Base-by-base conservation (phyloP, 78 protist genomes). In the Dictyostelium purpureum region DNA sequence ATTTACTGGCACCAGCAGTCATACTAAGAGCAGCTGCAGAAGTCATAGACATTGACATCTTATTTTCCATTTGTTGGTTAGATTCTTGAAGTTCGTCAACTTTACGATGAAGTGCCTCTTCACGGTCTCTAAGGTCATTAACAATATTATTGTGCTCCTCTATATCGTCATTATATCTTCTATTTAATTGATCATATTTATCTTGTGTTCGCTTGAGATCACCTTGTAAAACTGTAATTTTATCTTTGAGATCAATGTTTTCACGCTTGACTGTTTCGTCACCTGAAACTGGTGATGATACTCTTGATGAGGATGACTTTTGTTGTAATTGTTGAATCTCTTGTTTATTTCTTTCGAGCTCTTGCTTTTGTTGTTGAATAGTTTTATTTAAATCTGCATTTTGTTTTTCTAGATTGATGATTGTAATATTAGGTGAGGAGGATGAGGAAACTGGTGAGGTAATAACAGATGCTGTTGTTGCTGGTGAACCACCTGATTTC, bases 181-280 rank as follows among this genome's bases (percentile, higher is more conserved):
- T 33, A 63, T 63, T 63, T n/a, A 59, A 28, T 24, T 37, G 38
- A 37, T 56, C 73, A 1, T 40, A 54, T 57, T 28, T 38, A 28
- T 79, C 77, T 19, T 42, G 33, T 14, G 38, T 26, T 45, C 65
- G 61, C 51, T 81, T 81, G 26, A 51, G 12, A 9, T 81, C 89
- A 37, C 38, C 52, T n/a, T 65, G 52, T 45, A 45, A 35, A n/a
- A 24, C 10, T 16, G 54, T 24, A 0, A 81, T 19, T 26, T 67
- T 81, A 38, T 81, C 89, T 52, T 81, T 65, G 7, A 81, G 69
- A 16, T 81, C 89, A 18, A 51, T 42, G 26, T 81, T 81, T 33
- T 61, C 88, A 21, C 88, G 35, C 45, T 65, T 79, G 6, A 65
- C 16, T 24, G n/a, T 12, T 21, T n/a, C 40, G 31, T 61, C 56